Evolutionary conservation across 1,139 yeast genomes (phyloP), one percentile per base, ranked within the genome.

Genomic region (Groenewaldozyma auringiensis): DNA sequence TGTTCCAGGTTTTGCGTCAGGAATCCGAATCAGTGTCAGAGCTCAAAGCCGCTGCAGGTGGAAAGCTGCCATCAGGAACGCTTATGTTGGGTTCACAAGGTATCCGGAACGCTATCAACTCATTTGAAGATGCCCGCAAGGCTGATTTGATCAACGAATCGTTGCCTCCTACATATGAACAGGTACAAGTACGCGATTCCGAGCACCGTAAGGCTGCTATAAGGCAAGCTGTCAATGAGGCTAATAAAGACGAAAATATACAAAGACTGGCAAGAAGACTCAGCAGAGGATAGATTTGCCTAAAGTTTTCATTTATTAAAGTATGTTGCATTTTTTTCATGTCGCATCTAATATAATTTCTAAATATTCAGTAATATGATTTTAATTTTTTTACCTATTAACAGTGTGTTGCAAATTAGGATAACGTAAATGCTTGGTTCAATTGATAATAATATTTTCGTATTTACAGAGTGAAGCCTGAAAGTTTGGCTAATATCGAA

Each of bases 1-100:
- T 92, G 96, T 92, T 85, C 67, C 84, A 82, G 56, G 83, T 89
- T 4, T 71, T 92, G 56, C 76, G 97, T 56, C 88, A 87, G 61
- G 96, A 92, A 62, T 79, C 92, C 42, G 97, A 87, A 63, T 82
- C 80, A 54, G 95, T 92, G 41, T 81, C 83, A 47, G 88, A 81
- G 59, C 73, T 92, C 60, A 86, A 87, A 65, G 72, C 75, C 27
- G 74, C 80, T 53, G 74, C 83, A 53, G 80, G 81, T 32, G 81
- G 88, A 33, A 78, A 69, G 18, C 70, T 92, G 53, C 97, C 98
- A 16, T 81, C 85, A 59, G 98, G 98, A 18, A 80, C 95, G 2
- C 72, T 92, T 49, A 69, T 87, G 57, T 79, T 84, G 53, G 97
- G 97, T 2, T 67, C 82, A 9, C 92, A 85, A 54, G 95, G 94